Conservation (phyloP, 2,329 filamentous ascomycete species). For the Xylaria sp. region DNA sequence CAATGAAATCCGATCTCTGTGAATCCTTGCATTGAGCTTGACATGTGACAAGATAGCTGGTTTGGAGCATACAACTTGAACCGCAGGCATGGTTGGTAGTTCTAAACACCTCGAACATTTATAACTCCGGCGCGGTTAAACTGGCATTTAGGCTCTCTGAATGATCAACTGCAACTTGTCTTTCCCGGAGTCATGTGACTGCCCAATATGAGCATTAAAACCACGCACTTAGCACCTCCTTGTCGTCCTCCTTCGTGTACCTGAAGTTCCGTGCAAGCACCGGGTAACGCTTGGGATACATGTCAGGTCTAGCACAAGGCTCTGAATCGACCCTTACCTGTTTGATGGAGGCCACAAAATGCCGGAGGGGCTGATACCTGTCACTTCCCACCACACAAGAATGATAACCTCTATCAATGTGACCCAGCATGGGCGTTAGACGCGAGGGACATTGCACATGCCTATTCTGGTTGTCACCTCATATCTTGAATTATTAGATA, state of each 20-base stretch:
- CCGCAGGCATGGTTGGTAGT: too few species aligned
- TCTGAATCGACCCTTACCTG: slow-evolving; percentile 16
- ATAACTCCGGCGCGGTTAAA: too few species aligned
- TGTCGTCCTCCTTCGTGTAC: slow-evolving; percentile 2
- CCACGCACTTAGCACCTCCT: too few species aligned
- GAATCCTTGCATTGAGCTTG: not conserved
- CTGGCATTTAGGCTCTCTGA: too few species aligned
- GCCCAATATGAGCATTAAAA: not conserved
- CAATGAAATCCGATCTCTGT: slow-evolving; percentile 9
- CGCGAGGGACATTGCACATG: slow-evolving; percentile 17
- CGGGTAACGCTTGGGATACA: not conserved
- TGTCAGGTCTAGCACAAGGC: not conserved
- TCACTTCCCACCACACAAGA: slow-evolving; percentile 12
- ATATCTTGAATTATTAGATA: slow-evolving; percentile 9
- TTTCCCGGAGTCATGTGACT: not conserved
- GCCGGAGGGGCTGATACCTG: not conserved
- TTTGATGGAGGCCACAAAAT: slow-evolving; percentile 13
- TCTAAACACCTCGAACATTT: too few species aligned
- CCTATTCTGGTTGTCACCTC: slow-evolving; percentile 20
- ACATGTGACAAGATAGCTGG: not conserved
- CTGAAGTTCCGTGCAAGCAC: not conserved
- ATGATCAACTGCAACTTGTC: not conserved
- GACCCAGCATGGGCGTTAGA: not conserved
- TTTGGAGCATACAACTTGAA: not conserved
- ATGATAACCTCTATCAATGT: slow-evolving; percentile 4